Percentiles rank a stretch among this genome's conserved stretches.
Conservation (phyloP, 2,329 filamentous ascomycete genomes). For the Epichloe festucae region DNA sequence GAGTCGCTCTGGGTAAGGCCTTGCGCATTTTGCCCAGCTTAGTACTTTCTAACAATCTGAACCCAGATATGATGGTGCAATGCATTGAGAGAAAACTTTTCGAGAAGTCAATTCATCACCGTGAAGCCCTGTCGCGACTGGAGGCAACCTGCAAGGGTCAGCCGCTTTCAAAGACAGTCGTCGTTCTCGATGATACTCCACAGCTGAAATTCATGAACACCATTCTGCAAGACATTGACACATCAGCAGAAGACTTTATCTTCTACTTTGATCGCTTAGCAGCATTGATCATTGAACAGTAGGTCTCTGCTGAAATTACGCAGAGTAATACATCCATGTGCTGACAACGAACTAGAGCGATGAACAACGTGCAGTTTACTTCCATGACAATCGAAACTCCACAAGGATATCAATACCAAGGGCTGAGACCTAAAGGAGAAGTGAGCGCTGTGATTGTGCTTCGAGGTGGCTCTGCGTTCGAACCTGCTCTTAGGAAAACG, state of each 20-base stretch:
- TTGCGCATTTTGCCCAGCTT: too few relatives aligned
- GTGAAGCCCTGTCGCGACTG: conserved; percentile 62
- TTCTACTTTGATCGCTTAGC: conserved; percentile 93
- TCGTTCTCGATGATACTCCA: conserved; percentile 60
- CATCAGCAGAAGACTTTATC: conserved; percentile 78
- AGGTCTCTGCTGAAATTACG: conserved; percentile 15
- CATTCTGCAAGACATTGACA: conserved; percentile 70
- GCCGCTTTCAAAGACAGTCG: conserved; percentile 61
- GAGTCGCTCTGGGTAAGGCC: conserved; percentile 65
- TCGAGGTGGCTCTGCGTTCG: conserved; percentile 77
- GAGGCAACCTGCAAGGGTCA: conserved; percentile 59
- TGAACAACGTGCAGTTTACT: conserved; percentile 64
- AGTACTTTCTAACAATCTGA: conserved; percentile 4
- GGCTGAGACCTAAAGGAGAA: conserved; percentile 57
- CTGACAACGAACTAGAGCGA: conserved; percentile 38
- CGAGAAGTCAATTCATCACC: conserved; percentile 75
- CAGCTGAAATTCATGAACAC: conserved; percentile 85
- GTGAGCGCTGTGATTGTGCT: conserved; percentile 80
- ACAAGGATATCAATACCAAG: conserved; percentile 53
- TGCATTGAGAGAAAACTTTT: conserved; percentile 80
- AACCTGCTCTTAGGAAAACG: conserved; percentile 76
- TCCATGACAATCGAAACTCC: conserved; percentile 57
- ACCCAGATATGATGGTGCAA: conserved; percentile 74
- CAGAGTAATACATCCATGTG: neutral
- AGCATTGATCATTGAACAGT: conserved; percentile 72